Evolutionary conservation across 2,329 filamentous ascomycete species (phyloP).

Genomic region (Pseudogymnoascus sp.): DNA sequence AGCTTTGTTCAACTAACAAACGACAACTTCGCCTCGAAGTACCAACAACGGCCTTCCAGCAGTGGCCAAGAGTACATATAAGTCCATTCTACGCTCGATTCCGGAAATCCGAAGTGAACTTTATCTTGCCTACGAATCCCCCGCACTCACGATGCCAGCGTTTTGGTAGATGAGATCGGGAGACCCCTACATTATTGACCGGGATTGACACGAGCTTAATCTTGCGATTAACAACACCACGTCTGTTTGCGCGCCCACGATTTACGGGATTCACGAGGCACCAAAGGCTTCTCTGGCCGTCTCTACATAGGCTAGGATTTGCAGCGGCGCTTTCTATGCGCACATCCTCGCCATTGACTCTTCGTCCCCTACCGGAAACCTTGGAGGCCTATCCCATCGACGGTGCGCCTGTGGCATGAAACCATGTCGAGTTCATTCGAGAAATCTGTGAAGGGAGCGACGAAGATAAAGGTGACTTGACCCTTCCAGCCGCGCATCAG

Average conservation of each 20-base stretch:
- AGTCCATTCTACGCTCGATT: not conserved
- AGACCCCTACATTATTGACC: constrained; percentile 3
- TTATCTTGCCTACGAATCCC: not conserved
- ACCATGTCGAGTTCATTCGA: constrained; percentile 83
- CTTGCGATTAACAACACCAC: constrained; percentile 6
- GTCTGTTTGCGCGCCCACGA: not conserved
- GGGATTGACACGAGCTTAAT: constrained; percentile 7
- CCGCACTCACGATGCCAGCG: not conserved
- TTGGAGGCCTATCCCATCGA: constrained; percentile 3
- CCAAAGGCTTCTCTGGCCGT: not conserved
- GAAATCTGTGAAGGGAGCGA: constrained; percentile 98
- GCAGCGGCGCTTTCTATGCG: not conserved
- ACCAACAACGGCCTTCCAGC: not conserved
- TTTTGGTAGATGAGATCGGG: not conserved
- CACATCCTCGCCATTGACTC: constrained; percentile 3
- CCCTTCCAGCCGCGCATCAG: not conserved
- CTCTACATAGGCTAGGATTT: not conserved
- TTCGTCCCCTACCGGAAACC: not conserved
- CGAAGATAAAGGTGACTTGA: constrained; percentile 78
- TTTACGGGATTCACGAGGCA: not conserved
- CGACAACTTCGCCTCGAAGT: not conserved
- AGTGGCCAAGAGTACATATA: not conserved
- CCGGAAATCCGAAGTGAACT: not conserved
- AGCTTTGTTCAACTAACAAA: constrained; percentile 5
- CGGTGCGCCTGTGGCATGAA: constrained; percentile 8